phyloP scores from a whole-genome alignment of 495 filamentous ascomycete species.

The Tricharina praecox region DNA sequence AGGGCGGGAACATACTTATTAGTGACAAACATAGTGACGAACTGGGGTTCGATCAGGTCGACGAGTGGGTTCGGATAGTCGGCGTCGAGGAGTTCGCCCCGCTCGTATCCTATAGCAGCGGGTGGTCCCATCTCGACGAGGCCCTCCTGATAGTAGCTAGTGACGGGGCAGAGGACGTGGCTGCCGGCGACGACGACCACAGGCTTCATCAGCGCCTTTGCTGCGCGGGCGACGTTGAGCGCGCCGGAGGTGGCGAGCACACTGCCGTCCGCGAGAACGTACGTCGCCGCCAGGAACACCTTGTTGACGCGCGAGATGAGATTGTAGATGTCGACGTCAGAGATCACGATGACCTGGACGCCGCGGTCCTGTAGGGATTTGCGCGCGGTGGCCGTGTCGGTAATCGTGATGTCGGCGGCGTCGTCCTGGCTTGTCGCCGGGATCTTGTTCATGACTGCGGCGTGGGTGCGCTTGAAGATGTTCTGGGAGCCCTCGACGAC shows the following conservation, averaged over 20 bases:
- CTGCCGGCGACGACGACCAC: slow-evolving; percentile 19
- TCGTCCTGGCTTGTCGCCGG: slow-evolving; percentile 11
- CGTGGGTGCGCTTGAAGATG: slow-evolving; percentile 21
- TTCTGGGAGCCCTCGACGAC: slow-evolving; percentile 21
- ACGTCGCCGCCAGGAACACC: slow-evolving; percentile 20
- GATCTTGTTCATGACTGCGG: slow-evolving; percentile 20
- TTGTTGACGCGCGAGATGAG: slow-evolving; percentile 25
- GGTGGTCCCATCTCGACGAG: slow-evolving; percentile 9
- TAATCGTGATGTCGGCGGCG: slow-evolving; percentile 3
- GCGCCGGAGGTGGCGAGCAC: slow-evolving; percentile 20
- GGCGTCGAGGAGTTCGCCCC: slow-evolving; percentile 18
- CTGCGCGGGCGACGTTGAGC: slow-evolving; percentile 15
- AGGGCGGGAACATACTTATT: slow-evolving; percentile 16
- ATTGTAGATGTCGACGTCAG: slow-evolving; percentile 20
- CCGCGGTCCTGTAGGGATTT: slow-evolving; percentile 22
- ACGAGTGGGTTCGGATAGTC: slow-evolving; percentile 17
- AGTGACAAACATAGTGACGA: slow-evolving; percentile 21
- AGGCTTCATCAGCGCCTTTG: slow-evolving; percentile 17
- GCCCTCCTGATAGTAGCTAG: slow-evolving; percentile 10
- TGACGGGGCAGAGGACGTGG: slow-evolving; percentile 22
- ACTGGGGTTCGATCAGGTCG: slow-evolving; percentile 18
- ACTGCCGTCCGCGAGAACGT: slow-evolving; percentile 20
- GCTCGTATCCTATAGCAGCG: slow-evolving; percentile 13
- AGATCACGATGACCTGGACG: slow-evolving; percentile 22
- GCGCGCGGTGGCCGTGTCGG: slow-evolving; percentile 10